A percentile compares a stretch with the other conserved stretches of the same genome.
phyloP scores from a whole-genome alignment of 75 land plant species.

The Sequoia sempervirens region DNA sequence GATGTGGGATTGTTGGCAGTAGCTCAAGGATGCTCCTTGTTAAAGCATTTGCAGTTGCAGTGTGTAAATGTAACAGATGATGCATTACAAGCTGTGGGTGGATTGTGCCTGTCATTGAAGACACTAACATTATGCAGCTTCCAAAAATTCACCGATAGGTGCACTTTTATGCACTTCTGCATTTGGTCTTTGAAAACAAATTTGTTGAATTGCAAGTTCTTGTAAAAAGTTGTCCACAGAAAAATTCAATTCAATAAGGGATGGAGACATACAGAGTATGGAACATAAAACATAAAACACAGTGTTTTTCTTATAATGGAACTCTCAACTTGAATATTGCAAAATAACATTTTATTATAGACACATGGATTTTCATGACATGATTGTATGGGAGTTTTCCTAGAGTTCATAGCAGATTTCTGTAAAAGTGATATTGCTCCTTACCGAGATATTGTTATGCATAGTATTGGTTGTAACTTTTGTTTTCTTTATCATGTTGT shows the following conservation, averaged over 20 bases:
- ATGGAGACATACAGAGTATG: background rate
- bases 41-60: slow-evolving; percentile 62
- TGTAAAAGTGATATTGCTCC: background rate
- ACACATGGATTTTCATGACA: background rate
- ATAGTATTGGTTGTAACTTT: background rate
- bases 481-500: slow-evolving; percentile 8
- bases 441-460: background rate
- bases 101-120: slow-evolving; percentile 52
- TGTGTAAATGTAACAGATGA: slow-evolving; percentile 79
- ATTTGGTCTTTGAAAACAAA: background rate
- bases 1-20: slow-evolving; percentile 65
- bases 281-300: background rate
- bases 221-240: background rate
- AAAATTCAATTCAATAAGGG: background rate
- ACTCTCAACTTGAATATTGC: background rate
- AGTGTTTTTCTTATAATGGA: background rate
- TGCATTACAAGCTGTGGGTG: slow-evolving; percentile 66
- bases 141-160: slow-evolving; percentile 85
- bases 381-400: background rate
- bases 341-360: background rate
- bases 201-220: background rate
- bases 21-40: slow-evolving; percentile 52
- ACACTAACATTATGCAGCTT: slow-evolving; percentile 65
- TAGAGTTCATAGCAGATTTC: background rate
- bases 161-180: background rate